A percentile compares a stretch with the other conserved stretches of the same genome.
phyloP scores from a whole-genome alignment of 2,329 filamentous ascomycete species.

The Neonectria sp. region DNA sequence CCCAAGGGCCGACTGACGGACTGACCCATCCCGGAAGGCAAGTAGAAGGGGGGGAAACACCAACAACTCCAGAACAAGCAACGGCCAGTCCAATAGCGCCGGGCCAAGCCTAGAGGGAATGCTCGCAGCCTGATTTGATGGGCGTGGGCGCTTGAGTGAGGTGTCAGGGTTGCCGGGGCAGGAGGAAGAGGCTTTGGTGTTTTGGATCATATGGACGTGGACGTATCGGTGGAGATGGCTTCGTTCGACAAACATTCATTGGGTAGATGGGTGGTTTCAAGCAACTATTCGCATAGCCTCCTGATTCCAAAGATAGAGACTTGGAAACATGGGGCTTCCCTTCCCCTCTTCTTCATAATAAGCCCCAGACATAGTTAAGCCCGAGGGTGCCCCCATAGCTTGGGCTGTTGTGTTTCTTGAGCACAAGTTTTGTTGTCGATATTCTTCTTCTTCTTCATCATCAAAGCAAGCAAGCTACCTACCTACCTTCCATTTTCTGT shows the following conservation, averaged over 20 bases:
- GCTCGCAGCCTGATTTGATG: conserved; percentile 6
- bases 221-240: conserved; percentile 17
- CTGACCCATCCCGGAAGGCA: background rate
- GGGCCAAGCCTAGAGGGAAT: background rate
- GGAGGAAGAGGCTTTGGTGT: conserved; percentile 25
- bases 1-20: conserved; percentile 30
- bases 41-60: background rate
- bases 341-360: background rate
- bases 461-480: background rate
- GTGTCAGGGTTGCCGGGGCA: conserved; percentile 13
- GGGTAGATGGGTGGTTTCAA: conserved; percentile 8
- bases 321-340: conserved; percentile 9
- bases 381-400: conserved; percentile 1
- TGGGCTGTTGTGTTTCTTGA: conserved; percentile 6
- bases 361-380: conserved; percentile 4
- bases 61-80: conserved; percentile 4
- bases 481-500: background rate
- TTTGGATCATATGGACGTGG: conserved; percentile 13
- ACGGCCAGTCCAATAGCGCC: conserved; percentile 16
- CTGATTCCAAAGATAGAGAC: background rate
- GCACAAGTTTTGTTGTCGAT: background rate
- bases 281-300: background rate
- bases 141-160: conserved; percentile 12
- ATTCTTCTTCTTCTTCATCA: background rate
- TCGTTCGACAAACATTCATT: conserved; percentile 17